phyloP scores from a whole-genome alignment of 768 basidiomycete genomes.

The Suillus ampliporus region DNA sequence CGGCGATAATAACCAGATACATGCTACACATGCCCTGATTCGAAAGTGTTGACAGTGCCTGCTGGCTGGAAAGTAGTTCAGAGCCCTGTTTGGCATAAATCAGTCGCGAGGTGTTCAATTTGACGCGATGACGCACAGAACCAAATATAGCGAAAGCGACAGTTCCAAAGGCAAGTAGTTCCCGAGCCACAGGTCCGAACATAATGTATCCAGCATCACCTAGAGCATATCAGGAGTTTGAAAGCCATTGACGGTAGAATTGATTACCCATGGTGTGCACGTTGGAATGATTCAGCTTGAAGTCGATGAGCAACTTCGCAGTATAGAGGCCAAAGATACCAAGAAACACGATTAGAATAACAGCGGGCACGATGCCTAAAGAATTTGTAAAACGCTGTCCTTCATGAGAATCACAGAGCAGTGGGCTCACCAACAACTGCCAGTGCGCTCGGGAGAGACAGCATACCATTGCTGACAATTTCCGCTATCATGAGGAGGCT shows the following conservation, averaged over 20 bases:
- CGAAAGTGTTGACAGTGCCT: constrained; percentile 54
- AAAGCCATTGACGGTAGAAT: neutral
- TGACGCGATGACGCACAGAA: constrained; percentile 31
- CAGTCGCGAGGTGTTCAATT: constrained; percentile 1
- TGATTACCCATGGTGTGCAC: constrained; percentile 58
- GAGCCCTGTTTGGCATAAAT: constrained; percentile 43
- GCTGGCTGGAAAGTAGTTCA: constrained; percentile 56
- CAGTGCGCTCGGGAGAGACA: constrained; percentile 56
- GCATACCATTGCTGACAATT: constrained; percentile 61
- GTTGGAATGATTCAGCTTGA: constrained; percentile 59
- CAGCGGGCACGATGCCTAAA: constrained; percentile 53
- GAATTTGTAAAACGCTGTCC: neutral
- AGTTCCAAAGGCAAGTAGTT: constrained; percentile 51
- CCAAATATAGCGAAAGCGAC: constrained; percentile 55
- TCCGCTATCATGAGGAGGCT: constrained; percentile 60
- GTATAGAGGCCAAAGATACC: constrained; percentile 57
- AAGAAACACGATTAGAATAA: constrained; percentile 60
- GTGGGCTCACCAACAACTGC: constrained; percentile 51
- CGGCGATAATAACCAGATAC: constrained; percentile 51
- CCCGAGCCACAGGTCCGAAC: constrained; percentile 52
- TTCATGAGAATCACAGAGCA: neutral
- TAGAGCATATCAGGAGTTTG: constrained; percentile 20
- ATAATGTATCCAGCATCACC: constrained; percentile 58
- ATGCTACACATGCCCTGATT: constrained; percentile 54
- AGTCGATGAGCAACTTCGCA: constrained; percentile 58